phyloP scores from a whole-genome alignment of 1,284 basidiomycete species.

The Puccinia hordei region DNA sequence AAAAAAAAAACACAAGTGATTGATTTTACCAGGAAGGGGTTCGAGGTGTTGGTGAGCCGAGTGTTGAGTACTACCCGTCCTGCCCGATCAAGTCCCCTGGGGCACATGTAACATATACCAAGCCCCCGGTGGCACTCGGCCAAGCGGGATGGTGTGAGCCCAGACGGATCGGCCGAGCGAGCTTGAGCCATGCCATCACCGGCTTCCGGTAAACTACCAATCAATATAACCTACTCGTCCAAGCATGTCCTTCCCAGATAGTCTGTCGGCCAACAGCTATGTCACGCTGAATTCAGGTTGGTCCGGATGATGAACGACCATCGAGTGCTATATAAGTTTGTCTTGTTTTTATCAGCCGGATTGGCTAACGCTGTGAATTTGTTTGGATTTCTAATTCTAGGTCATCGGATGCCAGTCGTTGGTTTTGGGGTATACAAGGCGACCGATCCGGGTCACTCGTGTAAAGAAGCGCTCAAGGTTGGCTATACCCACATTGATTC shows the following conservation, averaged over 20 bases:
- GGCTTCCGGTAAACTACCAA: too few relatives aligned
- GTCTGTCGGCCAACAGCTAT: neutral
- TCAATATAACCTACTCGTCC: too few relatives aligned
- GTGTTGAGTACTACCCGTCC: too few relatives aligned
- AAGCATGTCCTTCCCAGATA: neutral
- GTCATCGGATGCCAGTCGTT: slow-evolving; percentile 68
- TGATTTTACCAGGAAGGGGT: too few relatives aligned
- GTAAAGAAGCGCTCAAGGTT: slow-evolving; percentile 72
- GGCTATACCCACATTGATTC: slow-evolving; percentile 56
- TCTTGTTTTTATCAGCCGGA: neutral
- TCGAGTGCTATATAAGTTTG: neutral
- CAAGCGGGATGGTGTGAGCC: too few relatives aligned
- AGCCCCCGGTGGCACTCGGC: too few relatives aligned
- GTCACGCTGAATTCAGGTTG: slow-evolving; percentile 7
- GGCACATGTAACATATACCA: too few relatives aligned
- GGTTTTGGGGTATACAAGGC: slow-evolving; percentile 78
- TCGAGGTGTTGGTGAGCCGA: too few relatives aligned
- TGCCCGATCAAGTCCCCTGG: too few relatives aligned
- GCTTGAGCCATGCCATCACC: too few relatives aligned
- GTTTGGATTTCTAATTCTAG: slow-evolving; percentile 22
- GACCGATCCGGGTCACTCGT: slow-evolving; percentile 73
- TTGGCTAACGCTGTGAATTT: slow-evolving; percentile 28
- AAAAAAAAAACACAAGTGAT: too few relatives aligned
- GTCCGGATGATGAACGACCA: neutral
- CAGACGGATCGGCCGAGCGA: too few relatives aligned